Conservation (phyloP, 768 basidiomycete genomes). For the Dentipellis fragilis region DNA sequence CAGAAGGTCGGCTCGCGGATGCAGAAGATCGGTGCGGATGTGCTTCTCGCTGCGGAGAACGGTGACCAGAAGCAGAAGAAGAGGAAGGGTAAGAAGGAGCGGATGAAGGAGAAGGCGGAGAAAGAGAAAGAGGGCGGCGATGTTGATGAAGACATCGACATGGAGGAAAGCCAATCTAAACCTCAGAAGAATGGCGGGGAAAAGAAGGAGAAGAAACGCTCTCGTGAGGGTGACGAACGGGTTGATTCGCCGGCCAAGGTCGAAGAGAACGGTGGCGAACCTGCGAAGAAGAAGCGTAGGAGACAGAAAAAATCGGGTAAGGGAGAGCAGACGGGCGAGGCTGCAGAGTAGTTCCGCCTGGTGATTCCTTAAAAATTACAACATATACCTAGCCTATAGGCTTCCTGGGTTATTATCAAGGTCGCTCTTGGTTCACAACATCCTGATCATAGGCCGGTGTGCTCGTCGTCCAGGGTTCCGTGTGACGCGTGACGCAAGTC, state of each 20-base stretch:
- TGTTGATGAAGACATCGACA: background rate
- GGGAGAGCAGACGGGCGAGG: background rate
- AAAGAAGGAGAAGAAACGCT: constrained; percentile 2
- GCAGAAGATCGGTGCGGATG: constrained; percentile 12
- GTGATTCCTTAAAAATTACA: background rate
- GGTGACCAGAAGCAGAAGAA: constrained; percentile 38
- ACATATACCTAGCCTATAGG: background rate
- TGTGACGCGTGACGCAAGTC: background rate
- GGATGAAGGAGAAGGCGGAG: constrained; percentile 37
- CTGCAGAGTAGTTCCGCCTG: background rate
- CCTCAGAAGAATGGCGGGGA: background rate
- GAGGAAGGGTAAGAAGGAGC: constrained; percentile 63
- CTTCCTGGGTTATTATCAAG: background rate
- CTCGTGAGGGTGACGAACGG: background rate
- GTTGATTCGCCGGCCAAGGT: constrained; percentile 5
- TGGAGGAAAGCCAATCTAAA: background rate
- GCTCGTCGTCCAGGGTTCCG: background rate
- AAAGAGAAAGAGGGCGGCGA: constrained; percentile 12
- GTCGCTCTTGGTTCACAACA: background rate
- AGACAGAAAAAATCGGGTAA: constrained; percentile 26
- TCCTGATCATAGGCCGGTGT: background rate
- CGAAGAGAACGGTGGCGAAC: constrained; percentile 13
- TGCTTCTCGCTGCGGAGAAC: constrained; percentile 11
- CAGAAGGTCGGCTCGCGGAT: constrained; percentile 40
- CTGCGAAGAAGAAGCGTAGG: constrained; percentile 31